Percentiles rank a stretch among this genome's conserved stretches.
phyloP scores from a whole-genome alignment of 371 early-diverging fungal genomes.

The Mortierella sp. region DNA sequence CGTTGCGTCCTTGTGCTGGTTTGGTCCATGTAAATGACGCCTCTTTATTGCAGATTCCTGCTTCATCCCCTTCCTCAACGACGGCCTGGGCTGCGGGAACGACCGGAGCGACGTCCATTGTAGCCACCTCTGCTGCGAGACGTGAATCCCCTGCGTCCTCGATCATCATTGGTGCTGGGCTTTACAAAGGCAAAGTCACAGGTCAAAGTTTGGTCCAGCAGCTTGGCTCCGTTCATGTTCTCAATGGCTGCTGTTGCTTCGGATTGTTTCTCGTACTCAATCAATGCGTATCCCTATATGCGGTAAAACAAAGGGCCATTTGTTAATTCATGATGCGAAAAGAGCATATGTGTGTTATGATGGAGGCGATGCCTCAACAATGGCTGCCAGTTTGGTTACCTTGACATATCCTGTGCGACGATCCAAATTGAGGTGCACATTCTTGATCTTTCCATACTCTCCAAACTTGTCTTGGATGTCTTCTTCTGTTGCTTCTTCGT shows the following conservation, averaged over 20 bases:
- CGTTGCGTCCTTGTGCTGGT: too few relatives aligned
- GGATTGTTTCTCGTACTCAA: constrained; percentile 86
- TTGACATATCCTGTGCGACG: constrained; percentile 96
- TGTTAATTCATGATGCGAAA: too few relatives aligned
- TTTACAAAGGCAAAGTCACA: constrained; percentile 89
- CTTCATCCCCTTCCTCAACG: too few relatives aligned
- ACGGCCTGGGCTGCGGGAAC: constrained; percentile 48
- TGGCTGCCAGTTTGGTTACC: constrained; percentile 56
- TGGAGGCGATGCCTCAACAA: too few relatives aligned
- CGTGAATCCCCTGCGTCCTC: constrained; percentile 48
- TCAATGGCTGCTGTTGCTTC: constrained; percentile 88
- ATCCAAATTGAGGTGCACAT: constrained; percentile 92
- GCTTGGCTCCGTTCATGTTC: constrained; percentile 72
- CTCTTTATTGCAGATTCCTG: too few relatives aligned
- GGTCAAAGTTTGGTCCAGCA: constrained; percentile 77
- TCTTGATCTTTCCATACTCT: constrained; percentile 90
- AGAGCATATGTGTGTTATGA: not conserved
- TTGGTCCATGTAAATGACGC: too few relatives aligned
- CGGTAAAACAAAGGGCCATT: too few relatives aligned
- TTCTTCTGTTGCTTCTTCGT: constrained; percentile 96
- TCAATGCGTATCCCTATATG: constrained; percentile 89
- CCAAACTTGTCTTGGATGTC: constrained; percentile 87
- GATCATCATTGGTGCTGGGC: constrained; percentile 38
- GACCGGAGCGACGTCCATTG: constrained; percentile 38
- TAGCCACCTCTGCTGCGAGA: constrained; percentile 42